These are phyloP conservation scores for Phialemoniopsis sp. DNA, from an alignment of 2,329 filamentous ascomycete genomes.

Conservation along the genomic window DNA sequence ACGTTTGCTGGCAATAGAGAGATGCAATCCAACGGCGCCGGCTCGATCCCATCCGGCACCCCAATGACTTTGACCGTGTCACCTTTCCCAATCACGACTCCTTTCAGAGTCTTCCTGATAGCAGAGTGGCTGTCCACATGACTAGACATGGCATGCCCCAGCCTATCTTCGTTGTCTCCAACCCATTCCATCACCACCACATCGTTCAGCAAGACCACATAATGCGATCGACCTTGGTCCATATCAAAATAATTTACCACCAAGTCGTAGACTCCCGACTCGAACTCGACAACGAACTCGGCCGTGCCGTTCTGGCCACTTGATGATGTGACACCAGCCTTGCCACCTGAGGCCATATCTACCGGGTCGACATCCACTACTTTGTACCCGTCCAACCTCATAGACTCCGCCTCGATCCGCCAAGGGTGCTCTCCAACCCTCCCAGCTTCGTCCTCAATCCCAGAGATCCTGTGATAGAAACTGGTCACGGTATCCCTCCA, in stretches of 20 bases:
- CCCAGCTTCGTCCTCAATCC: constrained; percentile 50
- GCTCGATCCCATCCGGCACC: constrained; percentile 54
- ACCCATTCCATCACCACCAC: constrained; percentile 51
- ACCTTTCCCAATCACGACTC: constrained; percentile 43
- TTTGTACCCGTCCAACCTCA: constrained; percentile 57
- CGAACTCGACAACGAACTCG: constrained; percentile 30
- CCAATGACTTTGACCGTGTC: constrained; percentile 53
- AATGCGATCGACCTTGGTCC: constrained; percentile 52
- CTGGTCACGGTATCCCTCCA: constrained; percentile 66
- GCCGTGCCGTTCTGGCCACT: constrained; percentile 49
- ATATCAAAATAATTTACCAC: constrained; percentile 66
- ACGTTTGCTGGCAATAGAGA: constrained; percentile 54
- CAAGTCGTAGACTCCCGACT: constrained; percentile 55
- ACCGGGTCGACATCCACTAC: constrained; percentile 49
- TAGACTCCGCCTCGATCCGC: constrained; percentile 66
- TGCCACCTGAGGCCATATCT: constrained; percentile 53
- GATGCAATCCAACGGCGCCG: constrained; percentile 65
- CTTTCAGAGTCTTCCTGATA: constrained; percentile 54
- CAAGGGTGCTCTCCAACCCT: constrained; percentile 59
- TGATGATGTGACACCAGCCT: constrained; percentile 49
- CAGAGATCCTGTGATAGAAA: constrained; percentile 59
- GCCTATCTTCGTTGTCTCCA: constrained; percentile 52
- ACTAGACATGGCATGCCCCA: constrained; percentile 54
- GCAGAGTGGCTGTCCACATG: constrained; percentile 64
- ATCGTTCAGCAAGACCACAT: constrained; percentile 49